phyloP scores from a whole-genome alignment of 2,329 filamentous ascomycete genomes.

The Aureobasidium sp. region DNA sequence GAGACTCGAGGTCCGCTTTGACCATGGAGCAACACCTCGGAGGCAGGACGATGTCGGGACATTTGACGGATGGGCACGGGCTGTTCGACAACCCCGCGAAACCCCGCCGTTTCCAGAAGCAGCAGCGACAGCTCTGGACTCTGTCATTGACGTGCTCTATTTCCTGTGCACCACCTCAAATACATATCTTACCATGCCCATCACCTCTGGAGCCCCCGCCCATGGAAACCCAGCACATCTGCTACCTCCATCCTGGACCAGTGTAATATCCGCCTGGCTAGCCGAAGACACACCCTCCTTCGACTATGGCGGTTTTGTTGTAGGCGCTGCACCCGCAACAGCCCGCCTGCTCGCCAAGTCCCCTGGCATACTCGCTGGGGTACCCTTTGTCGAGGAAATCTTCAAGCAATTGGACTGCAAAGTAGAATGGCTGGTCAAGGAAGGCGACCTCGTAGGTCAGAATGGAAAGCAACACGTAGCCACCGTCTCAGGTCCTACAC shows the following conservation, averaged over 20 bases:
- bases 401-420: constrained; percentile 90
- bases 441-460: constrained; percentile 75
- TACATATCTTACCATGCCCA: constrained; percentile 30
- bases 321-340: constrained; percentile 70
- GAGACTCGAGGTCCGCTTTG: not conserved
- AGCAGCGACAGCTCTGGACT: not conserved
- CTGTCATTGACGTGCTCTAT: constrained; percentile 3
- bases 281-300: constrained; percentile 97
- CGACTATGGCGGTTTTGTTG: constrained; percentile 98
- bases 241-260: constrained; percentile 87
- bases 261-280: constrained; percentile 84
- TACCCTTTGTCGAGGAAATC: constrained; percentile 96
- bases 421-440: constrained; percentile 86
- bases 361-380: constrained; percentile 86
- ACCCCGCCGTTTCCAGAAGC: not conserved
- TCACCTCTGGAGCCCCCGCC: constrained; percentile 58
- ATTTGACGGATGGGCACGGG: not conserved
- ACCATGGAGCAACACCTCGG: not conserved
- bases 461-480: constrained; percentile 72
- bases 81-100: not conserved
- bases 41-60: not conserved
- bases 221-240: constrained; percentile 74
- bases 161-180: not conserved
- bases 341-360: constrained; percentile 62
- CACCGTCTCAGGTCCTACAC: constrained; percentile 85